A percentile compares a stretch with the other conserved stretches of the same genome.
Conservation (phyloP, 1,139 yeast genomes). For the Lodderomyces jiufengensis region DNA sequence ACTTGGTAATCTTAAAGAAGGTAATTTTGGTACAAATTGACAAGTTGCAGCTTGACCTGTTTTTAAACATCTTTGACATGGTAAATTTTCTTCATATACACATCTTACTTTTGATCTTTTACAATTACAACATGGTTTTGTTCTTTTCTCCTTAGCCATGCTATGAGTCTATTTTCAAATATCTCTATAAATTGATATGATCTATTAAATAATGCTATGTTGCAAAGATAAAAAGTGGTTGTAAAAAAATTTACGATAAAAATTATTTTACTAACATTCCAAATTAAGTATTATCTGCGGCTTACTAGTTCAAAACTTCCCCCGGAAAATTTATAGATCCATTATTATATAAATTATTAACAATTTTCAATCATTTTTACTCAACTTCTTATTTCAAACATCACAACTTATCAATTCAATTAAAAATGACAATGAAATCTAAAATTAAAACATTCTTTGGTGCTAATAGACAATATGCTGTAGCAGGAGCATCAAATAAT, state of each 20-base stretch:
- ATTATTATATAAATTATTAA: no score
- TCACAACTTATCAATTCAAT: not conserved
- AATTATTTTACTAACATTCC: no score
- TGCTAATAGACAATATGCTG: conserved; percentile 53
- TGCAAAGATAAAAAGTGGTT: no score
- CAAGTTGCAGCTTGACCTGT: conserved; percentile 47
- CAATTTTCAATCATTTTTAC: not conserved
- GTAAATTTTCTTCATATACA: conserved; percentile 41
- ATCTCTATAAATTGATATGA: no score
- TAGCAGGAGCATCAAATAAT: conserved; percentile 71
- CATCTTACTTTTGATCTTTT: conserved; percentile 65
- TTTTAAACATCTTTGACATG: conserved; percentile 57
- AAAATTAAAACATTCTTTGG: conserved; percentile 49
- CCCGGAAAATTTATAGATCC: not conserved
- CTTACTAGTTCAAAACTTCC: not conserved
- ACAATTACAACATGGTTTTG: conserved; percentile 64
- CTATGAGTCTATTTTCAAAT: not conserved
- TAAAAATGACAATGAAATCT: conserved; percentile 37
- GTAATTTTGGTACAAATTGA: conserved; percentile 54
- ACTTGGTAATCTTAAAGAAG: conserved; percentile 39
- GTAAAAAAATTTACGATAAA: no score
- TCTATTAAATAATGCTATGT: no score
- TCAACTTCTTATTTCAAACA: not conserved
- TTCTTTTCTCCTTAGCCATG: conserved; percentile 43
- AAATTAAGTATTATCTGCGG: no score